Conservation (phyloP, 2,329 filamentous ascomycete species). For the Byssothecium circinans region DNA sequence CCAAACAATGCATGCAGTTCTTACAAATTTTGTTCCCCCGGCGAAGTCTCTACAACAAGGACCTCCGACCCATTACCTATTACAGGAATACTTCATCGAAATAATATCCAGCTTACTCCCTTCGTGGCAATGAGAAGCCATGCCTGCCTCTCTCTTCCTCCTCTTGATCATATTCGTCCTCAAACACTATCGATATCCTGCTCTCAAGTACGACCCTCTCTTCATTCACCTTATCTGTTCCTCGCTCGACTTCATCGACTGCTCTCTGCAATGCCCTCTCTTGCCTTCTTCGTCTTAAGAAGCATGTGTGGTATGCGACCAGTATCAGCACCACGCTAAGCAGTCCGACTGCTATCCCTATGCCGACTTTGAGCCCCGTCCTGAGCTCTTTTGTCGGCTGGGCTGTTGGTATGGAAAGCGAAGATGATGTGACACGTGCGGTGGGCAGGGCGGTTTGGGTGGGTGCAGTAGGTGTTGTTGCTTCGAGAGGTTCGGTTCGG, state of each 20-base stretch:
- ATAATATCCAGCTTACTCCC: neutral
- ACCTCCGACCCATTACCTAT: too few species aligned
- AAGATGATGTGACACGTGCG: too few species aligned
- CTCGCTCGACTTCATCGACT: constrained; percentile 23
- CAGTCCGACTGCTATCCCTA: constrained; percentile 10
- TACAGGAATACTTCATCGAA: too few species aligned
- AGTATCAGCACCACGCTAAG: constrained; percentile 5
- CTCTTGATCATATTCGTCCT: constrained; percentile 11
- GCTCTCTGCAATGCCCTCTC: constrained; percentile 20
- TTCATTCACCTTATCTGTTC: constrained; percentile 13
- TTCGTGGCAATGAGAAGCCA: constrained; percentile 22
- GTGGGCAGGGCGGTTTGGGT: neutral
- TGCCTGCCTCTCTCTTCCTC: constrained; percentile 17
- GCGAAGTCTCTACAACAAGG: too few species aligned
- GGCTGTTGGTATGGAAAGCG: constrained; percentile 1
- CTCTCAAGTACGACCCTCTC: constrained; percentile 32
- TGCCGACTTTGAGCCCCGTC: constrained; percentile 12
- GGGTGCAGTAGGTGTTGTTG: neutral
- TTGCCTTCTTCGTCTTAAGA: constrained; percentile 19
- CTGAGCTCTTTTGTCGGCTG: constrained; percentile 3
- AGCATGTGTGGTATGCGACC: constrained; percentile 12
- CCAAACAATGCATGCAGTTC: too few species aligned
- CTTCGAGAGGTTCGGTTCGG: neutral
- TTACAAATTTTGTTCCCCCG: too few species aligned
- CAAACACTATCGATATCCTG: constrained; percentile 26